Conservation (phyloP, 208 protist species). For the Leishmania turanica region DNA sequence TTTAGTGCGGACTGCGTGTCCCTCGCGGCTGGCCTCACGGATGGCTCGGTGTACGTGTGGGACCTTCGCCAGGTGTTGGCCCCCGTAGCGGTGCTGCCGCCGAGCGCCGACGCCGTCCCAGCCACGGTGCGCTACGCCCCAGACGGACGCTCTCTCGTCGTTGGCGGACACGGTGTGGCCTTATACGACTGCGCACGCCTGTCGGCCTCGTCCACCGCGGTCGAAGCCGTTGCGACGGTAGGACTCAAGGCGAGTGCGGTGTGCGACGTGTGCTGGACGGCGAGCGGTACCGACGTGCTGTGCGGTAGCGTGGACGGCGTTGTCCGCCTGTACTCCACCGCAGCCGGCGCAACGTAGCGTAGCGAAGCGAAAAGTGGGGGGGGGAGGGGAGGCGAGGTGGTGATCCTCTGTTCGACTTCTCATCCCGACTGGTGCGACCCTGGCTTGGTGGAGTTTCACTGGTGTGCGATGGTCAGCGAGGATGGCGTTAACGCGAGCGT, state of each 20-base stretch:
- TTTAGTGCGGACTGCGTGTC: slow-evolving; percentile 96
- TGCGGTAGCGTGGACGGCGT: slow-evolving; percentile 47
- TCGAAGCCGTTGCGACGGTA: slow-evolving; percentile 18
- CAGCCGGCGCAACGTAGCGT: background rate
- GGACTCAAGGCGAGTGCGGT: slow-evolving; percentile 13
- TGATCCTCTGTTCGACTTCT: background rate
- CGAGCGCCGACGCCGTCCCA: slow-evolving; percentile 12
- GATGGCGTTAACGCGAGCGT: background rate
- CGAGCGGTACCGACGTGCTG: slow-evolving; percentile 36
- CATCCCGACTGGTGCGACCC: background rate
- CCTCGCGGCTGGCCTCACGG: slow-evolving; percentile 76
- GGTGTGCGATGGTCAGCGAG: background rate
- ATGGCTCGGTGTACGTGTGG: slow-evolving; percentile 92
- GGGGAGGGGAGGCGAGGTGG: background rate
- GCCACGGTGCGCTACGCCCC: slow-evolving; percentile 48
- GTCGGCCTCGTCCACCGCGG: slow-evolving; percentile 1
- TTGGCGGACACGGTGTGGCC: slow-evolving; percentile 17
- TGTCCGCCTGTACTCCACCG: slow-evolving; percentile 46
- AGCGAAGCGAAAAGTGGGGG: background rate
- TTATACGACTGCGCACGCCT: slow-evolving; percentile 17
- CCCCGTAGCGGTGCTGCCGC: slow-evolving; percentile 43
- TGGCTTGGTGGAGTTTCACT: background rate
- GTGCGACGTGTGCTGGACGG: slow-evolving; percentile 54
- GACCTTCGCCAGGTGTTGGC: slow-evolving; percentile 95
- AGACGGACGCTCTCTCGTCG: slow-evolving; percentile 26